Conservation (phyloP, 306 rosid genomes). For the Ormosia semicastrata region DNA sequence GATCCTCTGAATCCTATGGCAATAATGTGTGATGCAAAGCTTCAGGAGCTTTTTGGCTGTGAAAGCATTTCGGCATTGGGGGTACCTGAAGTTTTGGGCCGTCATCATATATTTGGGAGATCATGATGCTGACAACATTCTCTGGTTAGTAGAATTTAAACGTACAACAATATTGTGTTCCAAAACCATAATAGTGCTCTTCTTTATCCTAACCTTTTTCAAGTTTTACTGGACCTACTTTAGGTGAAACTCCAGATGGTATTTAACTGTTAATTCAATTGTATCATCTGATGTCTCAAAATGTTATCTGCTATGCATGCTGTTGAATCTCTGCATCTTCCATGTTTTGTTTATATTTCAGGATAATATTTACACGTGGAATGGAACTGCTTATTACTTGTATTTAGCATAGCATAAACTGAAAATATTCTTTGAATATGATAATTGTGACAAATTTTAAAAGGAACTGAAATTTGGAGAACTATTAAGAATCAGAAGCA, state of each 20-base stretch:
- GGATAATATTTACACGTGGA: not conserved
- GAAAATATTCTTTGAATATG: not conserved
- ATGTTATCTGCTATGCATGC: not conserved
- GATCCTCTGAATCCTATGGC: constrained; percentile 80
- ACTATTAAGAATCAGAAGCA: not conserved
- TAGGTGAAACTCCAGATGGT: not conserved
- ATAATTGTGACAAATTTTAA: not conserved
- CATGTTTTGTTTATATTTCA: not conserved
- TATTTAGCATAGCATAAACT: not conserved
- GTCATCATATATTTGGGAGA: constrained; percentile 72
- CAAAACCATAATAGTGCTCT: not conserved
- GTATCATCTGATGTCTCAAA: not conserved
- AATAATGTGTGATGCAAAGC: constrained; percentile 68
- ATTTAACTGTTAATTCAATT: not conserved
- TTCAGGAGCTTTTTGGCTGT: constrained; percentile 78
- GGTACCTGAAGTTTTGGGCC: constrained; percentile 70
- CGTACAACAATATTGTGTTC: constrained; percentile 3
- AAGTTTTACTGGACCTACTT: not conserved
- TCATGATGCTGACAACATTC: constrained; percentile 50
- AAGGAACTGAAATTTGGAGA: not conserved
- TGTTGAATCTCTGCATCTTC: not conserved
- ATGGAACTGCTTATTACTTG: not conserved
- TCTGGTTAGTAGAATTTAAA: constrained; percentile 45
- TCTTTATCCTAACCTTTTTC: not conserved
- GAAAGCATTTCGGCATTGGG: constrained; percentile 75